These are phyloP conservation scores for Excoecaria cochinchinensis DNA, from an alignment of 345 rosid species.

Conservation along the genomic window DNA sequence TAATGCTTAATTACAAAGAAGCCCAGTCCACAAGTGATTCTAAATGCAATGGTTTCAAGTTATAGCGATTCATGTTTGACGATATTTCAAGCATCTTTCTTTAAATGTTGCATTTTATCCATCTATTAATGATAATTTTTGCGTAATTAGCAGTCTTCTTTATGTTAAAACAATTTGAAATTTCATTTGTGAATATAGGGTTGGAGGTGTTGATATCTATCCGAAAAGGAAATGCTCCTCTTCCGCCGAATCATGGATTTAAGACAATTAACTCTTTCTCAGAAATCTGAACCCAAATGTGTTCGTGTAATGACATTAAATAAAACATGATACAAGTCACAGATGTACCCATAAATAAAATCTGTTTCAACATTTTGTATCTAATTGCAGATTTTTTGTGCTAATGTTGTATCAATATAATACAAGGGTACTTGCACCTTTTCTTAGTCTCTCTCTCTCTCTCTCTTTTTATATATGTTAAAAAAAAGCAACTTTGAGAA, in stretches of 20 bases:
- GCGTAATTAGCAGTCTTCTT: background rate
- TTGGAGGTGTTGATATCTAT: conserved; percentile 25
- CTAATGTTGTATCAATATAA: background rate
- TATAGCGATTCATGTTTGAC: background rate
- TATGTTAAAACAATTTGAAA: background rate
- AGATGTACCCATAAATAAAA: background rate
- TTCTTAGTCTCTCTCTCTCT: no score
- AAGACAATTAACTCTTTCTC: conserved; percentile 28
- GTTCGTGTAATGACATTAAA: background rate
- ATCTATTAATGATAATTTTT: background rate
- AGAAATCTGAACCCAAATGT: conserved; percentile 19
- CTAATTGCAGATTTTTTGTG: background rate
- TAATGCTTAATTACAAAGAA: background rate
- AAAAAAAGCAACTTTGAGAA: no score
- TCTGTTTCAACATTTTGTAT: background rate
- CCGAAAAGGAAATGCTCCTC: conserved; percentile 27
- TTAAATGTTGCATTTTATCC: background rate
- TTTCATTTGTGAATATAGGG: conserved; percentile 6
- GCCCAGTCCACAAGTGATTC: background rate
- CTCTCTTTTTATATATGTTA: no score
- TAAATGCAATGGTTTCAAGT: background rate
- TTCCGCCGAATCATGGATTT: conserved; percentile 32
- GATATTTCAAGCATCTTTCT: background rate
- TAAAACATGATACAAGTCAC: no score
- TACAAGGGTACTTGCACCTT: no score